Evolutionary conservation across 2,329 filamentous ascomycete species (phyloP).

Genomic region (Aotearoamyces nothofagi): DNA sequence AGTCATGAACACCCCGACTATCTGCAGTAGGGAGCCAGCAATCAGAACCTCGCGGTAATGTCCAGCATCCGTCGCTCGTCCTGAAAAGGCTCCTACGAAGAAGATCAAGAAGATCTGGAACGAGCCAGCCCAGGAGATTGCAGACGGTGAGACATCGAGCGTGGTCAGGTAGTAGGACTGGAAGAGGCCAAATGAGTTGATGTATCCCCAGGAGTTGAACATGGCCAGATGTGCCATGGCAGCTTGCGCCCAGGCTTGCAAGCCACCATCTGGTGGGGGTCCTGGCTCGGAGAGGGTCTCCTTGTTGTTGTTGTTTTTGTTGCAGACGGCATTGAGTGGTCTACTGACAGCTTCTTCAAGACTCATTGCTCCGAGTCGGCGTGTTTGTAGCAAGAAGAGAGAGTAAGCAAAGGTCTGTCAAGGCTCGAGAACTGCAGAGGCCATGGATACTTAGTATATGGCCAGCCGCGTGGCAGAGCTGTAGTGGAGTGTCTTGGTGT

Average conservation of each 20-base stretch:
- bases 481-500: no score
- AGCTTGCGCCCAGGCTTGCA: constrained; percentile 19
- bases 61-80: constrained; percentile 26
- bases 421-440: no score
- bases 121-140: constrained; percentile 31
- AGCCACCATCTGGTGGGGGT: constrained; percentile 18
- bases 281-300: no score
- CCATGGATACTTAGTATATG: no score
- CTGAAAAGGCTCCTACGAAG: constrained; percentile 25
- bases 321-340: no score
- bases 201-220: constrained; percentile 19
- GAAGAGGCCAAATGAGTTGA: constrained; percentile 16
- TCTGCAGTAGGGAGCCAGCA: constrained; percentile 3
- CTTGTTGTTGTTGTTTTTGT: no score
- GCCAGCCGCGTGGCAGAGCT: no score
- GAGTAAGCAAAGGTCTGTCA: no score
- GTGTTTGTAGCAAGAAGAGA: no score
- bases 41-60: constrained; percentile 18
- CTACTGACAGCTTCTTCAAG: no score
- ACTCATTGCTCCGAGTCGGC: no score
- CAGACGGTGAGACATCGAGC: constrained; percentile 20
- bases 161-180: constrained; percentile 24
- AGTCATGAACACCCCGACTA: constrained; percentile 22
- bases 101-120: constrained; percentile 28
- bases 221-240: constrained; percentile 14